Conservation (phyloP, 1,284 basidiomycete genomes). For the Trametes hirsuta region DNA sequence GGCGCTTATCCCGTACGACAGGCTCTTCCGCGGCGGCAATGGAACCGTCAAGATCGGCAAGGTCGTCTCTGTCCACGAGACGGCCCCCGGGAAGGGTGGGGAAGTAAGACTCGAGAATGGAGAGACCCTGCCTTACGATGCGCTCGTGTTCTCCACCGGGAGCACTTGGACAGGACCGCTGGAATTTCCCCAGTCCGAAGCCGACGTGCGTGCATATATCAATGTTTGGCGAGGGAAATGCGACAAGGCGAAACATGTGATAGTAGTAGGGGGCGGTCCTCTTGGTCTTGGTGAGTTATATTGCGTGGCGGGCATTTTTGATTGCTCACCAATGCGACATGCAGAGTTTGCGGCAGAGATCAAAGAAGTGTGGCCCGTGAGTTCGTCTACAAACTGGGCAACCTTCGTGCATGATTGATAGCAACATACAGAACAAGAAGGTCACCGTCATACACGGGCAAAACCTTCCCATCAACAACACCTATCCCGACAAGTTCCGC, state of each 20-base stretch:
- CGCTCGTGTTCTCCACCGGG: slow-evolving; percentile 63
- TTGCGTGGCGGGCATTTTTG: neutral
- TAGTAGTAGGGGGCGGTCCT: slow-evolving; percentile 65
- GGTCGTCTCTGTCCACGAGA: slow-evolving; percentile 47
- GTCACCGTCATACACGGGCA: slow-evolving; percentile 69
- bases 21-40: slow-evolving; percentile 48
- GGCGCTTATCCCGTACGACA: slow-evolving; percentile 46
- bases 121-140: slow-evolving; percentile 51
- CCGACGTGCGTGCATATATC: slow-evolving; percentile 44
- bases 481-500: slow-evolving; percentile 60
- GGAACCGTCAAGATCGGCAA: slow-evolving; percentile 48
- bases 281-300: slow-evolving; percentile 56
- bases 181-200: slow-evolving; percentile 46
- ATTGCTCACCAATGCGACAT: neutral
- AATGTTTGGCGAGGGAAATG: slow-evolving; percentile 49
- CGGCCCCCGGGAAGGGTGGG: slow-evolving; percentile 42
- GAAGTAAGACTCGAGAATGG: slow-evolving; percentile 50
- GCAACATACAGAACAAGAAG: slow-evolving; percentile 40
- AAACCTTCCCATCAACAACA: slow-evolving; percentile 52
- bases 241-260: slow-evolving; percentile 50
- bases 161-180: slow-evolving; percentile 55
- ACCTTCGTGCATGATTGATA: neutral
- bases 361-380: slow-evolving; percentile 50
- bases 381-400: neutral
- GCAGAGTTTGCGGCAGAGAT: slow-evolving; percentile 63